Evolutionary conservation across 2,329 filamentous ascomycete species (phyloP), one percentile per base, ranked within the genome.

Genomic region (Paraphoma sp.): DNA sequence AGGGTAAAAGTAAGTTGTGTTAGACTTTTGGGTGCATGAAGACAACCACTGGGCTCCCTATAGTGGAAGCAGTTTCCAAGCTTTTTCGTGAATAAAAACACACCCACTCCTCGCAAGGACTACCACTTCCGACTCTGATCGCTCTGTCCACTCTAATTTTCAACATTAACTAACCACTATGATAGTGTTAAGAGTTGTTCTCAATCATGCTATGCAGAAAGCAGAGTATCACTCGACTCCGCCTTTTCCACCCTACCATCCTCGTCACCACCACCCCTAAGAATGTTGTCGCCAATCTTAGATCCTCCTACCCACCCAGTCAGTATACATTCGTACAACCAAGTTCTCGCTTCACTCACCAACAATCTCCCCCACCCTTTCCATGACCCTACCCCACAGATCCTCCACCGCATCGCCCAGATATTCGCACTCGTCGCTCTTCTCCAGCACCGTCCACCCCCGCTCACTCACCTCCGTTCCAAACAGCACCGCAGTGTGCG

Each of bases 331-430:
- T 29, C 4, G 17, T 43, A 17, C 8, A 10, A 16, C 16, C 11
- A 29, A 7, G 6, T 12, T 23, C 47, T 5, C 29, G 11, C 6
- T n/a, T 29, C 5, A 51, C 52, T 47, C 14, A 52, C 52, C 8
- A 36, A 18, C 16, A 9, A 40, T 14, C 16, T 30, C 23, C 7
- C 45, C 41, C n/a, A 18, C 42, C 16, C 36, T 47, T 17, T 14
- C 6, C 53, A 59, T 42, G 6, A 33, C 23, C 36, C 6, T 53
- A 18, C 50, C 45, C 53, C 56, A 59, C 5, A 59, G 23, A 12
- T 30, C 30, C 38, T 56, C 56, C 12, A 59, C 29, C n/a, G 49
- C 56, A 50, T 59, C 53, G 16, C 45, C 33, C 23, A 56, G 6
- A 16, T 23, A 43, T 36, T 59, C 56, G 31, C 3, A 36, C n/a